Evolutionary conservation across 176 grass and related monocot species (phyloP), one percentile per base, ranked within the genome.

Genomic region (Saccharum officinarum): DNA sequence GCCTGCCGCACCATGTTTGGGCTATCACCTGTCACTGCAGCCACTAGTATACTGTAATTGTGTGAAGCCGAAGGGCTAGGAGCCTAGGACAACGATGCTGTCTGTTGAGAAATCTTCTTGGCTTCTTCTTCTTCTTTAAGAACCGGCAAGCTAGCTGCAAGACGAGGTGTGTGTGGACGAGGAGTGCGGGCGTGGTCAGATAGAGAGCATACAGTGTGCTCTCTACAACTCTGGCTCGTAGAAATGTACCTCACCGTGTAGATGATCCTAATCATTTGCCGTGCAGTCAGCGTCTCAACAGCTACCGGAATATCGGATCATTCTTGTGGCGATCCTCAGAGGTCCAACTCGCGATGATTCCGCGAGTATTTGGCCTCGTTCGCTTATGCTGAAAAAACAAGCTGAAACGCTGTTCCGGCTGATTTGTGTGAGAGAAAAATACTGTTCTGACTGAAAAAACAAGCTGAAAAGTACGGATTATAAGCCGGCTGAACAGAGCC

Each of bases 271-370:
- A 65, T 61, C 52, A 46, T n/a, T 30, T 46, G 55, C 55, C 81
- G 61, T 69, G n/a, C 12, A 80, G 84, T 90, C 84, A 25, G 47
- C n/a, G 7, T 86, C 88, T 73, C 57, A 67, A 31, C 45, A 67
- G 73, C 79, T 16, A 69, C 15, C 0, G 59, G 75, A 67, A 79
- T 83, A 86, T 46, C 39, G 38, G 57, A 60, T 90, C 57, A 73
- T 90, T 39, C 73, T 59, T 10, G 68, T 49, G 68, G 59, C 13
- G 74, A 75, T 83, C 75, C 62, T 69, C n/a, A 49, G 10, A 46
- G 15, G 88, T 83, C 84, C 6, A 79, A 22, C 7, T 90, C 79
- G 7, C 17, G 7, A 90, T 67, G 79, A 83, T 83, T 86, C 67
- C 22, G 6, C 10, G 13, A 61, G 67, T 57, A 33, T n/a, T n/a